Percentiles rank a stretch among this genome's conserved stretches.
Evolutionary conservation across 2,329 filamentous ascomycete species (phyloP).

Genomic region (Xylariaceae sp.): DNA sequence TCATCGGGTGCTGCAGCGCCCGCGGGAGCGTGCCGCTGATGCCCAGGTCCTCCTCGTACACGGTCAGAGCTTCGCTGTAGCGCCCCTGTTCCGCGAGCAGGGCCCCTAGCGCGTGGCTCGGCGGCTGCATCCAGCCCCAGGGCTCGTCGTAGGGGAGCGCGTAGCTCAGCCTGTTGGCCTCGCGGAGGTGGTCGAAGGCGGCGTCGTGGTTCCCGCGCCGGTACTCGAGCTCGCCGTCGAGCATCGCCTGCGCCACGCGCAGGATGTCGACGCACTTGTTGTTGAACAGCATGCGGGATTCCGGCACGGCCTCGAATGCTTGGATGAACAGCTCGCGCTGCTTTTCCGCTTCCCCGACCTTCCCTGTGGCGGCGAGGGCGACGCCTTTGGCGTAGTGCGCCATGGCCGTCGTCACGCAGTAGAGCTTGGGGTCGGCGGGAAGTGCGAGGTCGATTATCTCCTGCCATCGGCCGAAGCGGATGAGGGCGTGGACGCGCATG

Average conservation of each 20-base stretch:
- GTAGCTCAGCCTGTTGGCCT: constrained; percentile 56
- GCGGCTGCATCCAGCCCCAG: constrained; percentile 76
- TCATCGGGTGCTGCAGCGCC: constrained; percentile 62
- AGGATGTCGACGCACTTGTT: constrained; percentile 62
- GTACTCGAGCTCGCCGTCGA: constrained; percentile 70
- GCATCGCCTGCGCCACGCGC: constrained; percentile 57
- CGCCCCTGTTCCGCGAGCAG: constrained; percentile 61
- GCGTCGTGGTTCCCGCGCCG: constrained; percentile 51
- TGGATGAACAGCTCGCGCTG: constrained; percentile 46
- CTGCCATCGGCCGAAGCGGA: constrained; percentile 69
- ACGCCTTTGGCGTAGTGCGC: constrained; percentile 63
- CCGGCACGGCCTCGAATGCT: constrained; percentile 48
- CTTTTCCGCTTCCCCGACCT: constrained; percentile 48
- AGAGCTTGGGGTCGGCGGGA: constrained; percentile 55
- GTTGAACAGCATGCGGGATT: constrained; percentile 61
- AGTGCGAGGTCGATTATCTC: constrained; percentile 54
- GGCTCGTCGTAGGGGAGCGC: constrained; percentile 65
- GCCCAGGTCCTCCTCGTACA: constrained; percentile 59
- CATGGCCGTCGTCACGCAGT: constrained; percentile 65
- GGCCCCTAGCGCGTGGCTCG: constrained; percentile 64
- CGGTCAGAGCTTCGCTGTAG: constrained; percentile 48
- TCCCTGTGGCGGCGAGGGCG: constrained; percentile 55
- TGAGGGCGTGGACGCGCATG: constrained; percentile 61
- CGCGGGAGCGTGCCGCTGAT: constrained; percentile 55
- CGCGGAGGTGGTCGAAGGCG: constrained; percentile 55